Conservation (phyloP, 139 green algal genomes). For the Tetraselmis chui region DNA sequence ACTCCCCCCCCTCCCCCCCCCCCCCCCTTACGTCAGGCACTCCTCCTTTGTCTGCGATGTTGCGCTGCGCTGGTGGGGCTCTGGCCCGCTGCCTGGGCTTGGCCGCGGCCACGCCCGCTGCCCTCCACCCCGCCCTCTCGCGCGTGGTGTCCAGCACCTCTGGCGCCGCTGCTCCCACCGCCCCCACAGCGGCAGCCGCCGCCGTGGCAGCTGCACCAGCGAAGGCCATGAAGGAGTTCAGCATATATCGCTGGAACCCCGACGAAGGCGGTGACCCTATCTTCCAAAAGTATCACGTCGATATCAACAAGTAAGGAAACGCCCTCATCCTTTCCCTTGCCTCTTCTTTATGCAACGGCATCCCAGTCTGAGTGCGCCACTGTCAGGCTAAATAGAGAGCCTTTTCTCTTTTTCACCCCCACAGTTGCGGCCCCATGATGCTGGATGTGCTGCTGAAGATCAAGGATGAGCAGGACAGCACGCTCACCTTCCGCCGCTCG, state of each 20-base stretch:
- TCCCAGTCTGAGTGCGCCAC: neutral
- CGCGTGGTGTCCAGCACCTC: neutral
- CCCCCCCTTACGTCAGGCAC: no score
- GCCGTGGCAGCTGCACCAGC: constrained; percentile 5
- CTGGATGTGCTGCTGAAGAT: constrained; percentile 98
- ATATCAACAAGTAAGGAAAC: constrained; percentile 75
- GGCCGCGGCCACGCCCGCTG: no score
- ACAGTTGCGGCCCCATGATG: constrained; percentile 95
- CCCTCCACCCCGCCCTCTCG: neutral
- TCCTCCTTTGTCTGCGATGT: no score
- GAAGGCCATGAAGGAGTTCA: constrained; percentile 66
- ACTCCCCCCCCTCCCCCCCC: no score
- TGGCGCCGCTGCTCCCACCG: neutral
- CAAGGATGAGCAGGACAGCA: constrained; percentile 95
- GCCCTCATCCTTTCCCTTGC: neutral
- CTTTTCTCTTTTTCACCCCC: neutral
- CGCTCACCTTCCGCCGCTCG: constrained; percentile 81
- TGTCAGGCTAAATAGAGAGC: neutral
- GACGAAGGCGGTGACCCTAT: constrained; percentile 69
- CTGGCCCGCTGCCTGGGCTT: neutral
- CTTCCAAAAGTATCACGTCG: constrained; percentile 88
- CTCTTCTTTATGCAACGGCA: neutral
- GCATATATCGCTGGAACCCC: constrained; percentile 78
- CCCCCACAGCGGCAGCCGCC: constrained; percentile 3
- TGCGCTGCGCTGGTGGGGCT: no score